Evolutionary conservation across 345 rosid genomes (phyloP).

Genomic region (Durio zibethinus): DNA sequence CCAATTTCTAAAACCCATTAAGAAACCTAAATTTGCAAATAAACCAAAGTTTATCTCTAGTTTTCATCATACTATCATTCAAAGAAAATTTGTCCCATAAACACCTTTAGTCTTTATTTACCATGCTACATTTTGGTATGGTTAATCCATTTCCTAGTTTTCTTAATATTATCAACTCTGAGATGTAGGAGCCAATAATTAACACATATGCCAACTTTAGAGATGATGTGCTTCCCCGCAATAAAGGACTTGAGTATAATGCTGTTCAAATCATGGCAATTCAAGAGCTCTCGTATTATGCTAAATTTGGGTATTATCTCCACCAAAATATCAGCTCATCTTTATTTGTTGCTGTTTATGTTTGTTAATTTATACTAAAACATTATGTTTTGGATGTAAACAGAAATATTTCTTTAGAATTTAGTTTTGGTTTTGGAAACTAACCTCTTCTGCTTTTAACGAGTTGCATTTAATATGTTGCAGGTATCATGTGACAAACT

Average conservation of each 20-base stretch:
- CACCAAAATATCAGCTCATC: neutral
- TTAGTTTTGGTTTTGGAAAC: neutral
- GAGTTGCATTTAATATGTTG: conserved; percentile 30
- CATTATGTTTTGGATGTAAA: neutral
- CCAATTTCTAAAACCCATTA: too few species aligned
- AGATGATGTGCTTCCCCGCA: conserved; percentile 97
- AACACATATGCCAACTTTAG: conserved; percentile 86
- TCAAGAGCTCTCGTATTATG: conserved; percentile 97
- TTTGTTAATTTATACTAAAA: neutral
- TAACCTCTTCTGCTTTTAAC: conserved; percentile 18
- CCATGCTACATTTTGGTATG: neutral
- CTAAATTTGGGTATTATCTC: conserved; percentile 85
- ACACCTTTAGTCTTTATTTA: neutral
- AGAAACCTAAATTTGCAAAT: neutral
- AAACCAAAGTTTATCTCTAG: neutral
- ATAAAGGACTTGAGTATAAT: conserved; percentile 90
- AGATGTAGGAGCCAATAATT: conserved; percentile 77
- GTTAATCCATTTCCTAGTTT: neutral
- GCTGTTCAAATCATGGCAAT: conserved; percentile 99
- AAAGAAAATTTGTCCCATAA: neutral
- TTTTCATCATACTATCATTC: neutral
- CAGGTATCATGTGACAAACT: conserved; percentile 97
- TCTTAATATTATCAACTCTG: conserved; percentile 20
- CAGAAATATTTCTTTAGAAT: neutral
- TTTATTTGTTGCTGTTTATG: neutral